phyloP scores from a whole-genome alignment of 2,329 filamentous ascomycete species.

The Fusarium sp. region DNA sequence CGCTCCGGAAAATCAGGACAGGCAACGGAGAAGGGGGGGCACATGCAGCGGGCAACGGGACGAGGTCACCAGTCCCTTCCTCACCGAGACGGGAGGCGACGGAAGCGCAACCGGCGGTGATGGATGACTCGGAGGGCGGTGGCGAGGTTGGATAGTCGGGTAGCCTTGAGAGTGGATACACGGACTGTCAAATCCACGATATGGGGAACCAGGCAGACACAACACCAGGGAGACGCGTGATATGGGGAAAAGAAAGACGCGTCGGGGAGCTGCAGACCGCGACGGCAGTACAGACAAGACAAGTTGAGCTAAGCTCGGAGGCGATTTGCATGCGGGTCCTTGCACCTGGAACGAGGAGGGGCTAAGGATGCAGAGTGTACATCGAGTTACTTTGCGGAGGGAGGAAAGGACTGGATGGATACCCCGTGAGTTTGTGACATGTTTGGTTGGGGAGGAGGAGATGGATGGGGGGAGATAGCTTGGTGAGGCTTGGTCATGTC shows the following conservation, averaged over 20 bases:
- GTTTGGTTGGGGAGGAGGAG: conserved; percentile 4
- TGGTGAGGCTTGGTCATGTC: neutral
- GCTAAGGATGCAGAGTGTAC: neutral
- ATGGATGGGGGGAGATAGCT: neutral
- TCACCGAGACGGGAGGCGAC: conserved; percentile 18
- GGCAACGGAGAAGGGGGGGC: conserved; percentile 18
- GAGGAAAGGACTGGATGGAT: conserved; percentile 33
- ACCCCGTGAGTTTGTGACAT: conserved; percentile 31
- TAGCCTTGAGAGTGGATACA: conserved; percentile 29
- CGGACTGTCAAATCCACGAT: conserved; percentile 7
- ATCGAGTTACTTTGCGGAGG: conserved; percentile 3
- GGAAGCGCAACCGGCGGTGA: conserved; percentile 30
- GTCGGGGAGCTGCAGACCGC: conserved; percentile 31
- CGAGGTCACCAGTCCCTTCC: conserved; percentile 17
- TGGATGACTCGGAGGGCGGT: conserved; percentile 27
- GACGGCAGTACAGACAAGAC: conserved; percentile 1
- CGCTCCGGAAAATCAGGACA: conserved; percentile 71
- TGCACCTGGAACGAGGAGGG: conserved; percentile 23
- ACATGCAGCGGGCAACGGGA: conserved; percentile 28
- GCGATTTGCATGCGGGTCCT: conserved; percentile 34
- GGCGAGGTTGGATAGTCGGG: conserved; percentile 29
- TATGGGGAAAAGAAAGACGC: conserved; percentile 37
- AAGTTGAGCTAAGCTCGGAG: conserved; percentile 1
- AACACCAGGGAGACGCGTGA: conserved; percentile 43
- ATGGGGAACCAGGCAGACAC: conserved; percentile 18